Conservation (phyloP, 2,329 filamentous ascomycete species). For the Rhinocladiella mackenziei region DNA sequence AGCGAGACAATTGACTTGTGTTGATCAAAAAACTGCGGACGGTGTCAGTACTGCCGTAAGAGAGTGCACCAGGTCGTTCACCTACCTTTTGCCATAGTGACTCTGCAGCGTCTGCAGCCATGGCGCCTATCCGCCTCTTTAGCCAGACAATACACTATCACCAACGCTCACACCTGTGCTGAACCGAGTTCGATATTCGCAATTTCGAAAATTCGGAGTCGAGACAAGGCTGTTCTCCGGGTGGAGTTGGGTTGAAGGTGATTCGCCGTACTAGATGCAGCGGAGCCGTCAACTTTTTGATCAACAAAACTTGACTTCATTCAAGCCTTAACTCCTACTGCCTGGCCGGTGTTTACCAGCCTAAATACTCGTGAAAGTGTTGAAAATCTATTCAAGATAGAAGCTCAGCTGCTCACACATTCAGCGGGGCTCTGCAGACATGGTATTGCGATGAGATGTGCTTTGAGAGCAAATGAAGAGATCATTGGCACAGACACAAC, state of each 20-base stretch:
- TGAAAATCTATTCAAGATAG: too few relatives aligned
- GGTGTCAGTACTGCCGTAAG: slow-evolving; percentile 3
- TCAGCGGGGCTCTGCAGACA: too few relatives aligned
- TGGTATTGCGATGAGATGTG: too few relatives aligned
- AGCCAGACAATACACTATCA: too few relatives aligned
- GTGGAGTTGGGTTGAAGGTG: neutral
- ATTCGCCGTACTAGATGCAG: neutral
- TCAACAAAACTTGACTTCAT: neutral
- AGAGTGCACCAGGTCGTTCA: neutral
- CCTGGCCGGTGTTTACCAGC: too few relatives aligned
- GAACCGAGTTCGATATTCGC: neutral
- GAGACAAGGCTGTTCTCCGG: too few relatives aligned
- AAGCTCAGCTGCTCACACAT: too few relatives aligned
- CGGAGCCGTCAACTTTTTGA: neutral
- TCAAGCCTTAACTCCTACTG: too few relatives aligned
- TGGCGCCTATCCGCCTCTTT: too few relatives aligned
- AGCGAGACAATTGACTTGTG: slow-evolving; percentile 17
- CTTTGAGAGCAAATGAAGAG: too few relatives aligned
- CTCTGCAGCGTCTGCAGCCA: slow-evolving; percentile 5
- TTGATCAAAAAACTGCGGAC: slow-evolving; percentile 15
- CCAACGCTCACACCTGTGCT: neutral
- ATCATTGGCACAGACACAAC: too few relatives aligned
- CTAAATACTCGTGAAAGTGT: too few relatives aligned
- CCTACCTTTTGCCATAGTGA: slow-evolving; percentile 14
- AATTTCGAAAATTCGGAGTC: slow-evolving; percentile 9